Percentiles rank a stretch among this genome's conserved stretches.
Evolutionary conservation across 805 yeast genomes (phyloP).

Genomic region (Monosporozyma aerobia): DNA sequence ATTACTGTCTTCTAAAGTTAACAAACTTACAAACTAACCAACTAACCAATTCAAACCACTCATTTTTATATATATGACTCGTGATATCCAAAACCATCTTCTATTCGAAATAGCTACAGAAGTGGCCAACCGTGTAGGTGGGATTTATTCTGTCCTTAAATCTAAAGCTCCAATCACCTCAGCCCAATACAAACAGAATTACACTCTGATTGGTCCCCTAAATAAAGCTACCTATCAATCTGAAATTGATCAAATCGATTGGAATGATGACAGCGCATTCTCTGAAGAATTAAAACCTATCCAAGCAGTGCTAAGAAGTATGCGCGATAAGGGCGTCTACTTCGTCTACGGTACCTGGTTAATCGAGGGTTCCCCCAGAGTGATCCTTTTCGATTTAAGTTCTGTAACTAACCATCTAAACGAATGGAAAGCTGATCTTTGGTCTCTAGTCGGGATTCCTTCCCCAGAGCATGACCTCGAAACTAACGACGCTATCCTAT

Average conservation of each 20-base stretch:
- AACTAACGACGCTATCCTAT: constrained; percentile 82
- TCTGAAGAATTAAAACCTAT: constrained; percentile 22
- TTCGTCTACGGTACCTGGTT: constrained; percentile 93
- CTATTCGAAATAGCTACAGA: constrained; percentile 94
- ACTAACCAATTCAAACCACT: too few species aligned
- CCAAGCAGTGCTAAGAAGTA: constrained; percentile 53
- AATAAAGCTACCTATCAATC: constrained; percentile 64
- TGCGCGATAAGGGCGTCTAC: constrained; percentile 72
- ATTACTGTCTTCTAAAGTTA: too few species aligned
- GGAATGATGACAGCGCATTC: constrained; percentile 37
- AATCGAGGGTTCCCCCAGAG: constrained; percentile 97
- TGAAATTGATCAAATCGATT: constrained; percentile 70
- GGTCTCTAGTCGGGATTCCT: constrained; percentile 89
- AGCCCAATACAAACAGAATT: constrained; percentile 82
- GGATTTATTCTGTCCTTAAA: constrained; percentile 91
- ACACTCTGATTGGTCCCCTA: constrained; percentile 79
- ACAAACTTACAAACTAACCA: too few species aligned
- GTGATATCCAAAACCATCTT: constrained; percentile 81
- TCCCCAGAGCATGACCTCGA: constrained; percentile 83
- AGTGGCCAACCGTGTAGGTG: constrained; percentile 96
- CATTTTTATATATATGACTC: constrained; percentile 39
- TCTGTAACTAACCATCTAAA: constrained; percentile 64
- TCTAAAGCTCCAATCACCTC: constrained; percentile 95
- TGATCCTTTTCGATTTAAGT: constrained; percentile 73
- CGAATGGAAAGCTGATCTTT: constrained; percentile 91